Percentiles rank a stretch among this genome's conserved stretches.
Evolutionary conservation across 208 protist species (phyloP).

Genomic region (Crithidia thermophila): DNA sequence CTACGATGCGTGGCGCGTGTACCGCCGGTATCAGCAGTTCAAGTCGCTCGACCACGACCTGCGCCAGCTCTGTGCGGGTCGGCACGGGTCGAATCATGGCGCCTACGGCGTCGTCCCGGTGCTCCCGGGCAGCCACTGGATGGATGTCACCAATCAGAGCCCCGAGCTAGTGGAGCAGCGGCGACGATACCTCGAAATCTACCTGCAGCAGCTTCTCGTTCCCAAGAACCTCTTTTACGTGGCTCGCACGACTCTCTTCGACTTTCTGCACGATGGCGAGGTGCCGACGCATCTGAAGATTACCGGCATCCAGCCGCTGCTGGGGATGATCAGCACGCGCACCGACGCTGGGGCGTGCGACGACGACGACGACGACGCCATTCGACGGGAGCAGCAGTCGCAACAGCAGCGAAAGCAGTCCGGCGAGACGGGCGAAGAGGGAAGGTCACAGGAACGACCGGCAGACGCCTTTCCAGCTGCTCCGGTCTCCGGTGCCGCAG

Average conservation of each 20-base stretch:
- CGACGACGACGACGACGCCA: conserved; percentile 21
- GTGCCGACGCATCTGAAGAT: conserved; percentile 47
- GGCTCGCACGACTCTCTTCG: conserved; percentile 60
- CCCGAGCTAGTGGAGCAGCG: conserved; percentile 79
- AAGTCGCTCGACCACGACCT: conserved; percentile 72
- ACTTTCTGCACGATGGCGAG: conserved; percentile 85
- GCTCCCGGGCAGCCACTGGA: conserved; percentile 81
- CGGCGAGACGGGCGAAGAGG: neutral
- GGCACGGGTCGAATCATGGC: conserved; percentile 45
- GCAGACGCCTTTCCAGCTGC: no score
- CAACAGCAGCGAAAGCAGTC: conserved; percentile 2
- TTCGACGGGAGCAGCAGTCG: conserved; percentile 3
- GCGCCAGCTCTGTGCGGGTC: conserved; percentile 47
- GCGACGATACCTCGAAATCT: conserved; percentile 79
- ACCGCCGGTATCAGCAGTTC: conserved; percentile 87
- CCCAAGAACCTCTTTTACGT: conserved; percentile 81
- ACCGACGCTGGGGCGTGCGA: conserved; percentile 21
- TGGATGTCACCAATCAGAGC: conserved; percentile 88
- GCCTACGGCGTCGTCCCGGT: conserved; percentile 81
- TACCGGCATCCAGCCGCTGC: conserved; percentile 35
- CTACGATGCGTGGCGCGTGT: conserved; percentile 62
- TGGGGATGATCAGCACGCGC: conserved; percentile 32
- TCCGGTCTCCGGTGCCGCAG: no score
- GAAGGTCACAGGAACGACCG: no score
- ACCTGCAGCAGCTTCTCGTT: conserved; percentile 84